Conservation (phyloP, 495 filamentous ascomycete species). For the Neurospora discreta region DNA sequence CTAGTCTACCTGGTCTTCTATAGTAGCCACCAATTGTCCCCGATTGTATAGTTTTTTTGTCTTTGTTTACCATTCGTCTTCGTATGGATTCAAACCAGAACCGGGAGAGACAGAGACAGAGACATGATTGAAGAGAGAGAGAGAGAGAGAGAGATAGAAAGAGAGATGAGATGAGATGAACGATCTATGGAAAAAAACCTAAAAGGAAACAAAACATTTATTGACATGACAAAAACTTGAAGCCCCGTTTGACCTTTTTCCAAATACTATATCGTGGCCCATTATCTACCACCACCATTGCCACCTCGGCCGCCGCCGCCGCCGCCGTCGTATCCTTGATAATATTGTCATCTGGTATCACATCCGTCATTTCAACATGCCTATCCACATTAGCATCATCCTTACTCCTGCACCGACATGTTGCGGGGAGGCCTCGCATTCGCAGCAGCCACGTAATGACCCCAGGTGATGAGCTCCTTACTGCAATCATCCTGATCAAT, state of each 20-base stretch:
- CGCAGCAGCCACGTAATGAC: conserved; percentile 15
- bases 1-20: neutral
- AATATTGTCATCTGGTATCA: neutral
- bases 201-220: neutral
- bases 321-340: neutral
- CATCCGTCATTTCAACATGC: neutral
- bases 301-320: neutral
- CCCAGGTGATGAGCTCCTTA: conserved; percentile 18
- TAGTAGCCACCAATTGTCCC: neutral
- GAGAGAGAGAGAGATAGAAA: neutral
- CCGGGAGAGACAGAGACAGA: neutral
- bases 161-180: neutral
- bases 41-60: neutral
- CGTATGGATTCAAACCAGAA: neutral
- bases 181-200: too few species aligned
- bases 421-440: conserved; percentile 11
- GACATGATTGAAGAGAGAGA: too few species aligned
- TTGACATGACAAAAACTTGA: neutral
- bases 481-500: conserved; percentile 18
- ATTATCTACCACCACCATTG: neutral
- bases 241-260: neutral
- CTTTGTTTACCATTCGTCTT: neutral
- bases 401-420: neutral
- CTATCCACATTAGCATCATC: neutral
- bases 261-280: neutral